These are phyloP conservation scores for Pisolithus marmoratus DNA, from an alignment of 768 basidiomycete species.

Conservation along the genomic window DNA sequence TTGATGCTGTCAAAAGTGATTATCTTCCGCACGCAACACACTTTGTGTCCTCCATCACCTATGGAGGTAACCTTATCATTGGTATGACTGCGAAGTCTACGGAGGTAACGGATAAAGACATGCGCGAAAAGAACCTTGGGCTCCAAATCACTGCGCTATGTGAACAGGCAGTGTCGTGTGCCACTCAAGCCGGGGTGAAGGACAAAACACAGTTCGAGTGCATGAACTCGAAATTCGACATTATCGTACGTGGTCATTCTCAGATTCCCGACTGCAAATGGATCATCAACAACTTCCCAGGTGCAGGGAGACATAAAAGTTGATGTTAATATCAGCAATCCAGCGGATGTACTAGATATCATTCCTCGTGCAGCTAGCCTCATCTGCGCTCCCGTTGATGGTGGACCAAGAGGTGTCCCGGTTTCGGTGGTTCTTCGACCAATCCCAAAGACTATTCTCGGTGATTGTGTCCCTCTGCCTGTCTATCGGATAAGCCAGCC, in stretches of 20 bases:
- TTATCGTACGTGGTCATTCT: neutral
- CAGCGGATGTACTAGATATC: neutral
- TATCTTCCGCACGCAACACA: neutral
- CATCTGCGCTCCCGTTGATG: neutral
- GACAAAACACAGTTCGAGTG: neutral
- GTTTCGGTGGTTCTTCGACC: too few relatives aligned
- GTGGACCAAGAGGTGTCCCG: too few relatives aligned
- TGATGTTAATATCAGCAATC: neutral
- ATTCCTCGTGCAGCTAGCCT: neutral
- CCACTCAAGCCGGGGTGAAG: neutral
- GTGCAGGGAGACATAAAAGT: neutral
- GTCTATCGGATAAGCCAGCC: too few relatives aligned
- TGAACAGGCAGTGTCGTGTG: slow-evolving; percentile 8
- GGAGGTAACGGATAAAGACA: slow-evolving; percentile 8
- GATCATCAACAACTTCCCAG: neutral
- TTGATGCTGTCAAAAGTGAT: too few relatives aligned
- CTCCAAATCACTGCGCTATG: slow-evolving; percentile 9
- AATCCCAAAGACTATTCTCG: too few relatives aligned
- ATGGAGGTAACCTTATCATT: slow-evolving; percentile 1
- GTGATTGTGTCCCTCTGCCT: too few relatives aligned
- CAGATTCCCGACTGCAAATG: neutral
- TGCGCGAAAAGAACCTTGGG: slow-evolving; percentile 10
- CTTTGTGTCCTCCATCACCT: neutral
- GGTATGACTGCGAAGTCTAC: slow-evolving; percentile 12
- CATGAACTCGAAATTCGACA: neutral